Evolutionary conservation across 177 flowering plant genomes (phyloP).

Genomic region (Telopea speciosissima): DNA sequence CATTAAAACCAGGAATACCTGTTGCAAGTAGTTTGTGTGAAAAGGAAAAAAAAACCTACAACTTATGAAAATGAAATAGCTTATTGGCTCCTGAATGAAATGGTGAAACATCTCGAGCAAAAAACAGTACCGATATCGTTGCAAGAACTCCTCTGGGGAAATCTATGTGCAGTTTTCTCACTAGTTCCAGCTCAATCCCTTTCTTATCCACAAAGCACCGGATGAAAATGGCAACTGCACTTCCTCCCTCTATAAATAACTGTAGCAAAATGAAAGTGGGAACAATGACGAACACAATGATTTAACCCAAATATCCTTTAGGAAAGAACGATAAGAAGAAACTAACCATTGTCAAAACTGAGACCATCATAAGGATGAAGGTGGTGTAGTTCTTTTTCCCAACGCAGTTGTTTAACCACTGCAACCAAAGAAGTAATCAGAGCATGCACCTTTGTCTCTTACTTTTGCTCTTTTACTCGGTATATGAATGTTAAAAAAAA

Average conservation of each 20-base stretch:
- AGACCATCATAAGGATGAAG: constrained; percentile 84
- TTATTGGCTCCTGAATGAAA: not conserved
- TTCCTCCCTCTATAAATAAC: constrained; percentile 81
- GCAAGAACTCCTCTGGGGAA: constrained; percentile 83
- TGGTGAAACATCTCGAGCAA: not conserved
- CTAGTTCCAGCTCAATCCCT: constrained; percentile 63
- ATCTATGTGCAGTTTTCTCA: constrained; percentile 40
- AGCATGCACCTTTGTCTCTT: not conserved
- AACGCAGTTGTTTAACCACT: constrained; percentile 98
- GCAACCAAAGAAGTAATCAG: constrained; percentile 16
- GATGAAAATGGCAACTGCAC: constrained; percentile 75
- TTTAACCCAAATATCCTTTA: not conserved
- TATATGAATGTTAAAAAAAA: not conserved
- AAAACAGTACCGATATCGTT: constrained; percentile 54
- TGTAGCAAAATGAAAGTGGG: constrained; percentile 21
- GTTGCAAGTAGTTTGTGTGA: constrained; percentile 6
- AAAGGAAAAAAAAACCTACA: not conserved
- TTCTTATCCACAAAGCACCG: constrained; percentile 78
- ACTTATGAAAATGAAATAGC: not conserved
- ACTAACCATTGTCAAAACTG: constrained; percentile 71
- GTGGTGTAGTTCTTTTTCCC: constrained; percentile 89
- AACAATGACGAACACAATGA: not conserved
- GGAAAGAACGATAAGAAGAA: not conserved
- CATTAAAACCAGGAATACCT: constrained; percentile 61
- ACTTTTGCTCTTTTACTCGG: not conserved